Percentiles rank a stretch among this genome's conserved stretches.
Evolutionary conservation across 2,329 filamentous ascomycete species (phyloP).

Genomic region (Hypoxylon sp.): DNA sequence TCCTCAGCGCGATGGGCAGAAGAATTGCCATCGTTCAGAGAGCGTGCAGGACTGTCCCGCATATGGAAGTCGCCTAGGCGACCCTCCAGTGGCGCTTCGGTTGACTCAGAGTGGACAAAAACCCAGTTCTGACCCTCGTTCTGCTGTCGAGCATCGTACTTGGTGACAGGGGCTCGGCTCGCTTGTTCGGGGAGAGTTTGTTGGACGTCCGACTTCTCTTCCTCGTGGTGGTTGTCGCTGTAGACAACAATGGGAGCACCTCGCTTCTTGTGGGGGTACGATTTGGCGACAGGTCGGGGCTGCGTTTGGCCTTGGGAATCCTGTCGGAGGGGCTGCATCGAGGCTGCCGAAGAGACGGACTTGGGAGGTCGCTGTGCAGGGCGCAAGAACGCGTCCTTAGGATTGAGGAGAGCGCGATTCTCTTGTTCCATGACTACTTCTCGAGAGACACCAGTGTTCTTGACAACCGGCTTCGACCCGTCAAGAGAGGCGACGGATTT

Average conservation of each 20-base stretch:
- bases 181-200: constrained; percentile 1
- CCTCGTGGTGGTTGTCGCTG: constrained; percentile 44
- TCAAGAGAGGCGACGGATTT: constrained; percentile 43
- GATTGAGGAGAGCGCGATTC: constrained; percentile 52
- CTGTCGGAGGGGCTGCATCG: constrained; percentile 41
- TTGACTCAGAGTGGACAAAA: background rate
- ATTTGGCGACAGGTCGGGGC: constrained; percentile 15
- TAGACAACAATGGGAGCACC: constrained; percentile 43
- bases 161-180: constrained; percentile 6
- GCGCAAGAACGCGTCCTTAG: constrained; percentile 56
- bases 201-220: constrained; percentile 20
- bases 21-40: constrained; percentile 8
- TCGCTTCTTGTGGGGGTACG: constrained; percentile 31
- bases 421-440: constrained; percentile 58
- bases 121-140: constrained; percentile 12
- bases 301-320: constrained; percentile 8
- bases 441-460: constrained; percentile 47
- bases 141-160: constrained; percentile 13
- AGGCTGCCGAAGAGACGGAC: constrained; percentile 41
- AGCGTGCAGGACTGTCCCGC: background rate
- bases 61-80: constrained; percentile 6
- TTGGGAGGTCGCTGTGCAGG: constrained; percentile 55
- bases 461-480: constrained; percentile 51
- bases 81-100: background rate
- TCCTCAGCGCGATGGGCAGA: constrained; percentile 46